phyloP scores from a whole-genome alignment of 768 basidiomycete genomes.

The Peribolospora baueri region DNA sequence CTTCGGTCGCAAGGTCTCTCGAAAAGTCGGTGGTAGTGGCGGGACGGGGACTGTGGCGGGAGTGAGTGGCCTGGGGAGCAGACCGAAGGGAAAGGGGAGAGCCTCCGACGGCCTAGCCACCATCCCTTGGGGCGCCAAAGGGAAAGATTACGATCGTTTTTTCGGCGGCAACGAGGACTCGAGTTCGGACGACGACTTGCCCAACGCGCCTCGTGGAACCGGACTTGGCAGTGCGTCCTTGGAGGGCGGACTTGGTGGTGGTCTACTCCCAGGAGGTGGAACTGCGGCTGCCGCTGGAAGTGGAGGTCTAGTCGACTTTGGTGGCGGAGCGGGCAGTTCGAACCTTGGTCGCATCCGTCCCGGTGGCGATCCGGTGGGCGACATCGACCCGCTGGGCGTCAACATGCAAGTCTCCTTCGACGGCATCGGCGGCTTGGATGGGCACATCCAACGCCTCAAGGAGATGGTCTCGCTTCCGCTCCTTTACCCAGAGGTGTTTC shows the following conservation, averaged over 20 bases:
- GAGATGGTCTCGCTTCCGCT: conserved; percentile 95
- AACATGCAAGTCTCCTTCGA: conserved; percentile 86
- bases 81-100: too few relatives aligned
- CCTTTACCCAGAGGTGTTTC: conserved; percentile 88
- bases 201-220: too few relatives aligned
- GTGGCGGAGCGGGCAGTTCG: conserved; percentile 34
- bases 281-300: conserved; percentile 40
- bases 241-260: too few relatives aligned
- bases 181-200: too few relatives aligned
- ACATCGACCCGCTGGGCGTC: conserved; percentile 84
- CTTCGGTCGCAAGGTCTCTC: neutral
- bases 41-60: neutral
- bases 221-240: too few relatives aligned
- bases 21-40: neutral
- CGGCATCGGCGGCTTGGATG: conserved; percentile 84
- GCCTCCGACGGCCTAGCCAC: too few relatives aligned
- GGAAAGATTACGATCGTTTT: too few relatives aligned
- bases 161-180: too few relatives aligned
- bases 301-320: conserved; percentile 62
- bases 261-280: conserved; percentile 31
- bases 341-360: conserved; percentile 10
- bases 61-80: conserved; percentile 5
- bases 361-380: conserved; percentile 31
- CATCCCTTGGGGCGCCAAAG: too few relatives aligned
- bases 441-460: conserved; percentile 86